phyloP scores from a whole-genome alignment of 1,284 basidiomycete genomes.

The Ganoderma leucocontextum region DNA sequence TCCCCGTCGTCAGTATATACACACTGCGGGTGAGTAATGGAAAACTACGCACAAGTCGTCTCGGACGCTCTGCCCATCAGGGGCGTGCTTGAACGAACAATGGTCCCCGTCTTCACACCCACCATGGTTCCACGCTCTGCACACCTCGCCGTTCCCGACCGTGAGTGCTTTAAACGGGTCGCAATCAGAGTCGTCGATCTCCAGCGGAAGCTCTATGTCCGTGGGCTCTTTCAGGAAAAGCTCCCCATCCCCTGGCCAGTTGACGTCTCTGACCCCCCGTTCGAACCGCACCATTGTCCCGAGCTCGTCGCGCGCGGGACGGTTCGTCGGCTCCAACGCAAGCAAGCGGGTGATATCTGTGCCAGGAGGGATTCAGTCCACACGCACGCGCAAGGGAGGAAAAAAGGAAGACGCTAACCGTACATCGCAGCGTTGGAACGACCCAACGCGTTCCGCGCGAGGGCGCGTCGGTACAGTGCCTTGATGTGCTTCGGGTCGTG shows the following conservation, averaged over 20 bases:
- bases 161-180: neutral
- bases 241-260: neutral
- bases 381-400: neutral
- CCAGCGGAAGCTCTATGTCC: neutral
- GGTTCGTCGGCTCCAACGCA: neutral
- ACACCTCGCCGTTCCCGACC: neutral
- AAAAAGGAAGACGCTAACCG: neutral
- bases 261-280: neutral
- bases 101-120: conserved; percentile 38
- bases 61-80: conserved; percentile 57
- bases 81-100: conserved; percentile 58
- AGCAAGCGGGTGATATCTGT: neutral
- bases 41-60: conserved; percentile 57
- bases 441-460: neutral
- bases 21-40: neutral
- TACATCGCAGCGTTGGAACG: neutral
- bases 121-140: neutral
- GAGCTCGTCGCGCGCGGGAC: neutral
- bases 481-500: neutral
- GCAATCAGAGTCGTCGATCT: neutral
- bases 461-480: neutral
- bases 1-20: neutral
- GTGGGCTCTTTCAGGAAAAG: neutral
- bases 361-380: neutral
- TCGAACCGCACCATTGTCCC: neutral